phyloP scores from a whole-genome alignment of 768 basidiomycete species.

The Panus rudis region DNA sequence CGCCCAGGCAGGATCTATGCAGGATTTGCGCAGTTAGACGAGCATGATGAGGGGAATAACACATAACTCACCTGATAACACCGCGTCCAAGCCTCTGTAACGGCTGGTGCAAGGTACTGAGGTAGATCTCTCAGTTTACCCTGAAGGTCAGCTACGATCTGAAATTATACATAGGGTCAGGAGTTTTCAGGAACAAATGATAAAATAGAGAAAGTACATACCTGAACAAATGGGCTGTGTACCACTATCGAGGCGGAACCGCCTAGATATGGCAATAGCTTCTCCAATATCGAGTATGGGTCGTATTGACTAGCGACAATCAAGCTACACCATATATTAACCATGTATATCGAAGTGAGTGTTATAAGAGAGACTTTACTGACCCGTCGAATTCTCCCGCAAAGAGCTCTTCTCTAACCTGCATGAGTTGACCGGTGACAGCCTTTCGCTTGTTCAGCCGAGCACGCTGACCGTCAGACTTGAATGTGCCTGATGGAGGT shows the following conservation, averaged over 20 bases:
- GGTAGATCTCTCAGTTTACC: slow-evolving; percentile 58
- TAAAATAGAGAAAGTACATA: slow-evolving; percentile 25
- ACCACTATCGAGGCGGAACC: slow-evolving; percentile 86
- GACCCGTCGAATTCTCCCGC: slow-evolving; percentile 86
- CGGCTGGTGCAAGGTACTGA: slow-evolving; percentile 64
- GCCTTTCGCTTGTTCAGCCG: slow-evolving; percentile 74
- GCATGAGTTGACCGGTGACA: slow-evolving; percentile 53
- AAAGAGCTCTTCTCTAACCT: slow-evolving; percentile 74
- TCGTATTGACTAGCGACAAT: slow-evolving; percentile 83
- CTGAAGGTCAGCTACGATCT: slow-evolving; percentile 78
- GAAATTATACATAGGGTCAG: not conserved
- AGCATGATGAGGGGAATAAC: not conserved
- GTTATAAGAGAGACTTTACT: slow-evolving; percentile 16
- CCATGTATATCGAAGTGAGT: slow-evolving; percentile 1
- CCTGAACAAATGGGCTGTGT: slow-evolving; percentile 78
- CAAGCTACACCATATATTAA: slow-evolving; percentile 37
- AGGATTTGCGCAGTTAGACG: not conserved
- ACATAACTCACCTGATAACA: slow-evolving; percentile 76
- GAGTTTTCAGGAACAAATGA: slow-evolving; percentile 1
- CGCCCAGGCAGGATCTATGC: slow-evolving; percentile 80
- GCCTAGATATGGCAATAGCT: slow-evolving; percentile 65
- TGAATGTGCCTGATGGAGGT: slow-evolving; percentile 47
- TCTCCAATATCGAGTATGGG: slow-evolving; percentile 70
- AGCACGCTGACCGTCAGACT: slow-evolving; percentile 64
- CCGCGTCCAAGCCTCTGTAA: slow-evolving; percentile 84